phyloP scores from a whole-genome alignment of 2,329 filamentous ascomycete genomes.

The Sclerotinia minor region DNA sequence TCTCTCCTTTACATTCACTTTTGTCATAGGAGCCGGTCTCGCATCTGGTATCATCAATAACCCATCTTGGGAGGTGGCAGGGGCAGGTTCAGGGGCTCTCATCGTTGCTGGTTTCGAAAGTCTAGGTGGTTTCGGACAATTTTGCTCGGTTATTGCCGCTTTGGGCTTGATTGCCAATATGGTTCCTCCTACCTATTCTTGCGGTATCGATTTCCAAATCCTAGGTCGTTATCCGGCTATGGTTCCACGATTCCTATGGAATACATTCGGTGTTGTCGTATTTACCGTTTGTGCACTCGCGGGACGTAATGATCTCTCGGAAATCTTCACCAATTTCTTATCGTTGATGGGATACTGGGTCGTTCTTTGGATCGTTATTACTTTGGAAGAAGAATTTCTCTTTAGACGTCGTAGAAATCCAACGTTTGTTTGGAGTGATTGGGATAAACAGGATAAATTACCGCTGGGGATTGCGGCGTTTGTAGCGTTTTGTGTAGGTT shows the following conservation, averaged over 20 bases:
- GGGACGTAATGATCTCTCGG: conserved; percentile 59
- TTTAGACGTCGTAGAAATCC: conserved; percentile 50
- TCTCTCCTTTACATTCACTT: conserved; percentile 59
- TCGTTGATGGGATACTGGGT: conserved; percentile 73
- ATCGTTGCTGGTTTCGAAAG: conserved; percentile 62
- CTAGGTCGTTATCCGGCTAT: conserved; percentile 58
- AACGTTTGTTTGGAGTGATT: conserved; percentile 60
- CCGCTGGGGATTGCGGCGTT: conserved; percentile 64
- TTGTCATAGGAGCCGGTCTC: conserved; percentile 62
- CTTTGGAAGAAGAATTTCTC: conserved; percentile 61
- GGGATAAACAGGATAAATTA: conserved; percentile 59
- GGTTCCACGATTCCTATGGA: conserved; percentile 66
- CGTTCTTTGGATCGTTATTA: conserved; percentile 63
- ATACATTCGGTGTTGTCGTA: conserved; percentile 60
- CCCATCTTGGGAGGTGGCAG: conserved; percentile 59
- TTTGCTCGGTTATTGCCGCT: conserved; percentile 65
- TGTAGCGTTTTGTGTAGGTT: conserved; percentile 62
- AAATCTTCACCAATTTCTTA: conserved; percentile 69
- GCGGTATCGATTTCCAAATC: conserved; percentile 67
- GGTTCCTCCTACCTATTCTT: conserved; percentile 63
- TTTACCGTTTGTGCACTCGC: conserved; percentile 65
- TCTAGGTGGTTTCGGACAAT: conserved; percentile 63
- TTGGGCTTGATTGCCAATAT: conserved; percentile 66
- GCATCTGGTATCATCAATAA: conserved; percentile 56
- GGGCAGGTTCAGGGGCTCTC: conserved; percentile 60